phyloP scores from a whole-genome alignment of 495 filamentous ascomycete species.

The Peziza echinospora region DNA sequence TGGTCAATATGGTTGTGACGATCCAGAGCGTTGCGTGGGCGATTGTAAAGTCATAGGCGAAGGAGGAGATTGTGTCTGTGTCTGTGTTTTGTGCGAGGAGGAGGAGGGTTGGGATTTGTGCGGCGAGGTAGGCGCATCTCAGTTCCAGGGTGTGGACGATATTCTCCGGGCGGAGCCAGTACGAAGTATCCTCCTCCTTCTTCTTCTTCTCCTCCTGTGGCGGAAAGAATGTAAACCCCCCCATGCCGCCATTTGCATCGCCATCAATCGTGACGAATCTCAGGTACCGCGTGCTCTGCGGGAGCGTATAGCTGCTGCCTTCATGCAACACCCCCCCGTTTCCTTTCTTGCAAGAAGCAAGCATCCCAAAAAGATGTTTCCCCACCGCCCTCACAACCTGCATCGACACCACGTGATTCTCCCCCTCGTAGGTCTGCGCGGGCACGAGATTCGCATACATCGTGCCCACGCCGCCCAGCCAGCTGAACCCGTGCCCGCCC shows the following conservation, averaged over 20 bases:
- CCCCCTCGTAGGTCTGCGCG: constrained; percentile 41
- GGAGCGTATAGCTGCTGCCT: not conserved
- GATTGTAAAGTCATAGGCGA: too few species aligned
- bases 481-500: constrained; percentile 53
- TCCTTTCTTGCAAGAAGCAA: not conserved
- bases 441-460: constrained; percentile 50
- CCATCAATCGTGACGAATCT: constrained; percentile 4
- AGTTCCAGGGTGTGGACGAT: too few species aligned
- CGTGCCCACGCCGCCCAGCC: constrained; percentile 43
- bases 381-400: constrained; percentile 47
- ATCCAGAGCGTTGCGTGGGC: too few species aligned
- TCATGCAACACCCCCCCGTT: not conserved
- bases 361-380: constrained; percentile 16
- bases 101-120: constrained; percentile 6
- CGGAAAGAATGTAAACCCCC: too few species aligned
- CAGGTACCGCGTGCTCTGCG: constrained; percentile 8
- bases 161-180: too few species aligned
- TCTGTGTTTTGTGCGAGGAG: too few species aligned
- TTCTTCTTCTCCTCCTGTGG: too few species aligned
- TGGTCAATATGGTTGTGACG: too few species aligned
- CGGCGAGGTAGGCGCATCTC: too few species aligned
- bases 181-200: too few species aligned
- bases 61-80: too few species aligned
- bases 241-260: too few species aligned
- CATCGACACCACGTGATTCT: constrained; percentile 62